Conservation (phyloP, 2,329 filamentous ascomycete genomes). For the Ophiognomonia clavigignenti-juglandacearum region DNA sequence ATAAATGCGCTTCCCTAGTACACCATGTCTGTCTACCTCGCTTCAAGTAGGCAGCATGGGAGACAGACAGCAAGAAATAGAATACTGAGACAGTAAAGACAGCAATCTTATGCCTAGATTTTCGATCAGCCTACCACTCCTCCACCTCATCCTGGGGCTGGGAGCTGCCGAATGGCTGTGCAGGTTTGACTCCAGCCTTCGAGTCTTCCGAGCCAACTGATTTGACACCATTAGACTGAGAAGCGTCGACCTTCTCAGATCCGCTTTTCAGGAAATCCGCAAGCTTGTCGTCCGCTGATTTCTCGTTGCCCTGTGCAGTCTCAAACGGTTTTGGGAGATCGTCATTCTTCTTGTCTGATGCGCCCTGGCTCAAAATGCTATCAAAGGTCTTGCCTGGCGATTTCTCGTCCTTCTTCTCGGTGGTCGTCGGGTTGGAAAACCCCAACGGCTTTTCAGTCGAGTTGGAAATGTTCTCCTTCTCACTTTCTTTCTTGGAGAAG, state of each 20-base stretch:
- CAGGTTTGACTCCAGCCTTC: too few relatives aligned
- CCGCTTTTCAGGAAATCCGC: slow-evolving; percentile 2
- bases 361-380: too few relatives aligned
- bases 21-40: neutral
- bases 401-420: neutral
- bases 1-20: slow-evolving; percentile 9
- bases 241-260: neutral
- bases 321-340: neutral
- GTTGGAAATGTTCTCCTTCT: neutral
- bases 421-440: neutral
- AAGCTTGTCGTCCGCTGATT: neutral
- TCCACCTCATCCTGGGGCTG: slow-evolving; percentile 1
- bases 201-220: neutral
- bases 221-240: slow-evolving; percentile 7
- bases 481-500: neutral
- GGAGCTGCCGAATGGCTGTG: neutral
- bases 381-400: too few relatives aligned
- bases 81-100: neutral
- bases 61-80: slow-evolving; percentile 4
- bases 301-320: neutral
- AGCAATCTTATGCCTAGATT: neutral
- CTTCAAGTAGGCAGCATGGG: too few relatives aligned
- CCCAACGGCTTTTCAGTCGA: neutral
- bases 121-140: slow-evolving; percentile 1
- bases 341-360: neutral